Percentiles rank a stretch among this genome's conserved stretches.
phyloP scores from a whole-genome alignment of 306 rosid genomes.

The Citrullus amarus region DNA sequence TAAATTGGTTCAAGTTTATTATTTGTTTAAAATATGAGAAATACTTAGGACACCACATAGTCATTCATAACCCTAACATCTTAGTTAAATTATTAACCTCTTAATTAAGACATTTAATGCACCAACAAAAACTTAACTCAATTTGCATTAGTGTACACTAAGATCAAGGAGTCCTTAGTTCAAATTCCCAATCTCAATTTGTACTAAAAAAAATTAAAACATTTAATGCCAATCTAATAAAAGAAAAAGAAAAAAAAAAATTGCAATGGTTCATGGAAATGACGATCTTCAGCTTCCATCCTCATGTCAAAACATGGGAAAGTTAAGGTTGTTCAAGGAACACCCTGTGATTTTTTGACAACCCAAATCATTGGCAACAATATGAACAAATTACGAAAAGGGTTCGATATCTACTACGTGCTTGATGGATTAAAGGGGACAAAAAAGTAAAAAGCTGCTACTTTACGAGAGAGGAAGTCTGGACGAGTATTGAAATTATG shows the following conservation, averaged over 20 bases:
- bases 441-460: neutral
- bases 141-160: too few species aligned
- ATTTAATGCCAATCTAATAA: too few species aligned
- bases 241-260: neutral
- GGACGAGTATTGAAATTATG: constrained; percentile 10
- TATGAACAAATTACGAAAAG: neutral
- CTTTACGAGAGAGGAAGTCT: neutral
- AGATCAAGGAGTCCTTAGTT: too few species aligned
- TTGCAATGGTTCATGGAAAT: neutral
- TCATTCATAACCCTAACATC: too few species aligned
- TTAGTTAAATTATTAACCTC: too few species aligned
- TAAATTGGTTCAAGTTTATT: too few species aligned
- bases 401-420: constrained; percentile 6
- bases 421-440: neutral
- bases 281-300: neutral
- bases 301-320: neutral
- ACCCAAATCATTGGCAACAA: neutral
- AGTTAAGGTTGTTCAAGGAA: neutral
- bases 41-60: too few species aligned
- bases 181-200: too few species aligned
- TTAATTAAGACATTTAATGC: too few species aligned
- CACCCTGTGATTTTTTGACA: constrained; percentile 7
- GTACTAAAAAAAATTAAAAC: too few species aligned
- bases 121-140: too few species aligned
- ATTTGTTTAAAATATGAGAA: too few species aligned